phyloP scores from a whole-genome alignment of 805 yeast genomes.

The Candida qinlingensis region DNA sequence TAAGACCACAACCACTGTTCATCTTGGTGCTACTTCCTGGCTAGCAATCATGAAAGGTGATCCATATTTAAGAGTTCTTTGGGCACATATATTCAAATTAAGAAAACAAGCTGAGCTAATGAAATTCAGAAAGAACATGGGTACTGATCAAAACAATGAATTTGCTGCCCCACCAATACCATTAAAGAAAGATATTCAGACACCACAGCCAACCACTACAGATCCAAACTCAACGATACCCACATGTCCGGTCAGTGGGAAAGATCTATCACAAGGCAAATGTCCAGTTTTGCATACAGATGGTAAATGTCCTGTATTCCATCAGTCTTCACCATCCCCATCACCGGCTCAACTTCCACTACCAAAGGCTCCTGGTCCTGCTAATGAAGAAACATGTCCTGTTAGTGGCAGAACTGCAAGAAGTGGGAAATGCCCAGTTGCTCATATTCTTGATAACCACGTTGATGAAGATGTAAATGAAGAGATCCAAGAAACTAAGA shows the following conservation, averaged over 20 bases:
- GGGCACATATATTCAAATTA: constrained; percentile 44
- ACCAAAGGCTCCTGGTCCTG: not conserved
- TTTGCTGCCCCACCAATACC: not conserved
- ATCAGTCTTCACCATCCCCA: constrained; percentile 2
- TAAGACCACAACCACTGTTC: constrained; percentile 37
- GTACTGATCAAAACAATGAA: not conserved
- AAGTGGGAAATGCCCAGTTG: constrained; percentile 21
- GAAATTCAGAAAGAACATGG: constrained; percentile 13
- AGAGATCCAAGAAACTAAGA: not conserved
- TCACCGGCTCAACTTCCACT: constrained; percentile 3
- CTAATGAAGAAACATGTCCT: constrained; percentile 12
- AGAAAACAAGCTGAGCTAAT: constrained; percentile 31
- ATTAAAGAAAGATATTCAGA: not conserved
- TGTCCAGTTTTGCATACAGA: constrained; percentile 24
- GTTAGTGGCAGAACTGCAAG: constrained; percentile 14
- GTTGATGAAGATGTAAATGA: constrained; percentile 4
- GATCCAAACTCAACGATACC: constrained; percentile 1
- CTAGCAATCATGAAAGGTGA: constrained; percentile 55
- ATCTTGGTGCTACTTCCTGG: constrained; percentile 53
- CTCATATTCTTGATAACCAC: constrained; percentile 13
- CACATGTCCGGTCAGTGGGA: constrained; percentile 15
- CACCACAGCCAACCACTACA: not conserved
- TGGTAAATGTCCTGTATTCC: constrained; percentile 26
- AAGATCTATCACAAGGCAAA: constrained; percentile 15
- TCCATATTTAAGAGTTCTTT: constrained; percentile 46